Evolutionary conservation across 768 basidiomycete genomes (phyloP), one percentile per base, ranked within the genome.

Genomic region (Agrocybe praecox): DNA sequence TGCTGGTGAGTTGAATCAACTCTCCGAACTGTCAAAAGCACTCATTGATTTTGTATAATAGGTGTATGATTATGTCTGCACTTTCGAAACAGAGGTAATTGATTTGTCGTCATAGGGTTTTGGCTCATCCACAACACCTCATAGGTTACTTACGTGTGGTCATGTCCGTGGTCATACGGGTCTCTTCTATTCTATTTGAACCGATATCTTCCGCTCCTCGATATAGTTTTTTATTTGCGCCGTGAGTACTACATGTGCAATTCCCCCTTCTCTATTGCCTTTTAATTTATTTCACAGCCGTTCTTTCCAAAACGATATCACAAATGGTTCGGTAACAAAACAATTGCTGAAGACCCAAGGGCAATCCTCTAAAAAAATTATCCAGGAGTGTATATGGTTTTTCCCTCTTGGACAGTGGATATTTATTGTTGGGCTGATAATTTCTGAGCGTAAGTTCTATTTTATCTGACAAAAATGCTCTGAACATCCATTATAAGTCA

Each of bases 181-280:
- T 44, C 47, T 15, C n/a, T 42, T 26, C 26, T 57, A 17, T 57
- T 57, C 46, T 52, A 52, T 19, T 32, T 57, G 14, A 57, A 57
- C 48, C 50, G 56, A 18, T 52, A 57, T 43, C 33, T 53, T 3
- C 56, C 56, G 2, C 18, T 57, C 8, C 7, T 57, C 7, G 56
- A 57, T 15, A 40, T 57, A 42, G 12, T 34, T n/a, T 36, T 57
- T 4, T 46, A 36, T 32, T 33, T 47, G 32, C 49, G 22, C n/a
- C 32, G 56, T 57, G 29, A n/a, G 56, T 57, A 21, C 9, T 43
- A 6, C 49, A 32, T 29, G 26, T 5, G 9, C 9, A 18, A 14
- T 21, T 7, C 9, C 10, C 15, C 40, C 21, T 17, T 19, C 6
- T 14, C 17, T 4, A 6, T 51, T 21, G 2, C 17, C 19, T 2